These are phyloP conservation scores for Aphanomyces stellatus DNA, from an alignment of 352 stramenopile species.

Conservation along the genomic window DNA sequence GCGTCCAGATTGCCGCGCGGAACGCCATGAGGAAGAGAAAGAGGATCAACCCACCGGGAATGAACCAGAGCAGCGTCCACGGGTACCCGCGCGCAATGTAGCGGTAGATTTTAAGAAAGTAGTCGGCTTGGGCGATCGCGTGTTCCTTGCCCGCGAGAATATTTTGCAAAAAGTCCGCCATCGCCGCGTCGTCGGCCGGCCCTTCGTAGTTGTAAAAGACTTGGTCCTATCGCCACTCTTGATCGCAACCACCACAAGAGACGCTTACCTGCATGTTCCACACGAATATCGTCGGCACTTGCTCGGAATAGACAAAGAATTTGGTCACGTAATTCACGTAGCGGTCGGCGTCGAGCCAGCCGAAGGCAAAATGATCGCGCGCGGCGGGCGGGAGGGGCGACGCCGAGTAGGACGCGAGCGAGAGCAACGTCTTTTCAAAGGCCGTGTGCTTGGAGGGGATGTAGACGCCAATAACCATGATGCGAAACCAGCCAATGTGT, in stretches of 20 bases:
- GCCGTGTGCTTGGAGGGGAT: not conserved
- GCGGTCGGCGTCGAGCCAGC: not conserved
- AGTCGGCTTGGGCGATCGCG: constrained; percentile 3
- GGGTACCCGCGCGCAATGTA: constrained; percentile 1
- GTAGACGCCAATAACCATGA: not conserved
- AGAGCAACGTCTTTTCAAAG: not conserved
- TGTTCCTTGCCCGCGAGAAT: not conserved
- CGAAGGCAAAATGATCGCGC: not conserved
- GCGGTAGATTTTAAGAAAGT: constrained; percentile 2
- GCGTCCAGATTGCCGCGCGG: not conserved
- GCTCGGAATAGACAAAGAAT: constrained; percentile 6
- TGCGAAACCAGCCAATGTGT: not conserved
- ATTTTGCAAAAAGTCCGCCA: not conserved
- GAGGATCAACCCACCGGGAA: not conserved
- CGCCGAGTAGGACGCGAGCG: not conserved
- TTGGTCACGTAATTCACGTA: not conserved
- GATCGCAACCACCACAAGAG: not conserved
- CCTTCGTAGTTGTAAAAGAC: constrained; percentile 12
- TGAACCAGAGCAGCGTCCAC: not conserved
- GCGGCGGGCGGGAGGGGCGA: not conserved
- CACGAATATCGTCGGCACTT: constrained; percentile 2
- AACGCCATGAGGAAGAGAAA: not conserved
- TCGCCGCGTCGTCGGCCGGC: not conserved
- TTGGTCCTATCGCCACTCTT: not conserved
- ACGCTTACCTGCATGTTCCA: not conserved